Conservation (phyloP, 805 yeast genomes). For the Sungouiozyma ichnusensis region DNA sequence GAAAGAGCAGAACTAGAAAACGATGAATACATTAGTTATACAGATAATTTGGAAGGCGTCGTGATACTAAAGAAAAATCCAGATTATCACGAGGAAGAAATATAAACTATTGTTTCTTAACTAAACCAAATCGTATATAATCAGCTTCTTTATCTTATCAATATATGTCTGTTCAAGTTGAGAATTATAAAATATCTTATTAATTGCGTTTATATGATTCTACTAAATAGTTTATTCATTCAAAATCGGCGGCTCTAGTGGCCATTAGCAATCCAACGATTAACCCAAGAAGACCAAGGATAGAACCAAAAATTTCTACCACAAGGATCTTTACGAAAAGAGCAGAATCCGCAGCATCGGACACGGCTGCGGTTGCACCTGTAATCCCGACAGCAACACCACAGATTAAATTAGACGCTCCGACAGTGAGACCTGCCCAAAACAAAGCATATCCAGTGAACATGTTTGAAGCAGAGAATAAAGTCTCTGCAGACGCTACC, state of each 20-base stretch:
- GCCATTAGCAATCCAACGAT: slow-evolving; percentile 97
- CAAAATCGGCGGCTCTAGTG: slow-evolving; percentile 83
- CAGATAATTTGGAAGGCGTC: slow-evolving; percentile 81
- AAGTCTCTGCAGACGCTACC: slow-evolving; percentile 43
- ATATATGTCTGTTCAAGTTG: not conserved
- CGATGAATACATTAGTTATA: slow-evolving; percentile 76
- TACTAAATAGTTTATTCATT: slow-evolving; percentile 28
- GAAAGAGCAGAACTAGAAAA: slow-evolving; percentile 92
- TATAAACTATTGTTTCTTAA: not conserved
- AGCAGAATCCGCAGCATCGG: slow-evolving; percentile 95
- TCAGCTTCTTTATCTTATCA: not conserved
- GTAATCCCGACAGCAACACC: slow-evolving; percentile 96
- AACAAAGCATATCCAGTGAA: slow-evolving; percentile 92
- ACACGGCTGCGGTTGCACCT: slow-evolving; percentile 96
- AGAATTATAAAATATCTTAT: not conserved
- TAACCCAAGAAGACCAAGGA: slow-evolving; percentile 88
- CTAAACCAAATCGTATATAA: not conserved
- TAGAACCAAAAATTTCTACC: slow-evolving; percentile 94
- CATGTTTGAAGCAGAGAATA: slow-evolving; percentile 72
- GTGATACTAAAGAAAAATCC: slow-evolving; percentile 89
- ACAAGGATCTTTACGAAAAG: slow-evolving; percentile 92
- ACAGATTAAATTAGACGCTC: slow-evolving; percentile 84
- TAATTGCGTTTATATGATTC: not conserved
- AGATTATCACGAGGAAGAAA: slow-evolving; percentile 58
- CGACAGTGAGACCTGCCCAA: slow-evolving; percentile 98